Conservation (phyloP, 352 stramenopile genomes). For the Phytophthora lateralis region DNA sequence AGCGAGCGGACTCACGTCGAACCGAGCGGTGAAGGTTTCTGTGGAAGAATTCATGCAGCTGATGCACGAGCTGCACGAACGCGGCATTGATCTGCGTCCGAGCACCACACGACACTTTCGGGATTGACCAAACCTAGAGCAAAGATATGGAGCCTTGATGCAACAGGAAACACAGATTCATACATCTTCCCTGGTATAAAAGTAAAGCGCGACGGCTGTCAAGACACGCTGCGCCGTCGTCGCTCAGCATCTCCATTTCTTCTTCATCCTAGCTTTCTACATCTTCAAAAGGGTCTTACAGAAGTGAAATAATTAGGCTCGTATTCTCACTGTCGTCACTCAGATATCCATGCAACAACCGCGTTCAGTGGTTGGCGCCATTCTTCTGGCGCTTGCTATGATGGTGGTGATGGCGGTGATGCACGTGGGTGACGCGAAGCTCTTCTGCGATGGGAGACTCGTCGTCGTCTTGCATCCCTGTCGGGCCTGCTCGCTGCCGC, state of each 20-base stretch:
- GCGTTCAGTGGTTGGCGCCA: constrained; percentile 26
- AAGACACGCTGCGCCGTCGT: constrained; percentile 11
- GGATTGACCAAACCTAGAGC: constrained; percentile 33
- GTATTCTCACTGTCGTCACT: constrained; percentile 25
- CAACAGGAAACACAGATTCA: constrained; percentile 18
- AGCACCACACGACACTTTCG: constrained; percentile 75
- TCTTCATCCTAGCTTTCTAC: constrained; percentile 39
- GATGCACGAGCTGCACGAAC: constrained; percentile 49
- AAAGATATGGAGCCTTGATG: not conserved
- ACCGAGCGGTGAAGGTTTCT: constrained; percentile 69
- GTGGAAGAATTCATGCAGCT: constrained; percentile 66
- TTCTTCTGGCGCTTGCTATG: constrained; percentile 60
- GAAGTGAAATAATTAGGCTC: constrained; percentile 45
- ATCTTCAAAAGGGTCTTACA: constrained; percentile 44
- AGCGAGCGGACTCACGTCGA: constrained; percentile 46
- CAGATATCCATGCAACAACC: constrained; percentile 8
- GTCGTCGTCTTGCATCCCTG: constrained; percentile 38
- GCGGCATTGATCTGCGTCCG: constrained; percentile 53
- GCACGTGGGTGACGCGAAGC: constrained; percentile 31
- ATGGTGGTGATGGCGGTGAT: constrained; percentile 45
- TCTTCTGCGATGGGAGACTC: constrained; percentile 51
- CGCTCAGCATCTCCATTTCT: constrained; percentile 28
- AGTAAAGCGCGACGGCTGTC: constrained; percentile 5
- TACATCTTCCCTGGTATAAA: constrained; percentile 22
- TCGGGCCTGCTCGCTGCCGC: constrained; percentile 39